phyloP scores from a whole-genome alignment of 1,284 basidiomycete genomes.

The Marasmius sp. region DNA sequence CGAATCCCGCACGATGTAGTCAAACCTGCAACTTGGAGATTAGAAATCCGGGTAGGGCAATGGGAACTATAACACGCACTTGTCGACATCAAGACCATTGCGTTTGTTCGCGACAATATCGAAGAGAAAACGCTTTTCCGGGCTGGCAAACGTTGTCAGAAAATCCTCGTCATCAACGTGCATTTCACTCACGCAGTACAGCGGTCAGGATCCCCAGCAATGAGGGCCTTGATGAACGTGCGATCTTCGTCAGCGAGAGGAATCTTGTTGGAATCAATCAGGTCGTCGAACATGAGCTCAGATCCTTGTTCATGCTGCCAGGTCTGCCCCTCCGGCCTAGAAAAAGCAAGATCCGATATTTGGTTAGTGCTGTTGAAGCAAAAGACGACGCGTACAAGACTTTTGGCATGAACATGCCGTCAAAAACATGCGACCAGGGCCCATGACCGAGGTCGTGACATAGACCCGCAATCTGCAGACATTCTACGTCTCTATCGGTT shows the following conservation, averaged over 20 bases:
- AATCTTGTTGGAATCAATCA: constrained; percentile 52
- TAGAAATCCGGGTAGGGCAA: not conserved
- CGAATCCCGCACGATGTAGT: constrained; percentile 75
- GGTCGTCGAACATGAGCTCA: constrained; percentile 69
- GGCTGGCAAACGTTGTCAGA: not conserved
- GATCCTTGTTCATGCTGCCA: constrained; percentile 74
- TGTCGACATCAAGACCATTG: constrained; percentile 82
- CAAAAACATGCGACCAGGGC: constrained; percentile 76
- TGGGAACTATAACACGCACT: constrained; percentile 39
- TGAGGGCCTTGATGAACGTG: constrained; percentile 66
- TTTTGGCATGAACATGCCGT: constrained; percentile 59
- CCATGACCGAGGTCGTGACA: constrained; percentile 76
- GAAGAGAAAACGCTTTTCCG: constrained; percentile 54
- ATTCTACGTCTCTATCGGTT: constrained; percentile 64
- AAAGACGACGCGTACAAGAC: constrained; percentile 42
- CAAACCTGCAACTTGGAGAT: constrained; percentile 50
- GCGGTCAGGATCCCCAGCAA: constrained; percentile 50
- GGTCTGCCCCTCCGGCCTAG: constrained; percentile 34
- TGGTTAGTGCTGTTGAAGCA: not conserved
- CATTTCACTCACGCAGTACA: constrained; percentile 35
- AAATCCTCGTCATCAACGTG: not conserved
- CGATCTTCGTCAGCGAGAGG: constrained; percentile 43
- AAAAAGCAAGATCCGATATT: not conserved
- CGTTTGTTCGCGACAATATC: constrained; percentile 78
- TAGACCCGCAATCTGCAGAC: constrained; percentile 67